phyloP scores from a whole-genome alignment of 2,329 filamentous ascomycete genomes.

The Alternaria dauci region DNA sequence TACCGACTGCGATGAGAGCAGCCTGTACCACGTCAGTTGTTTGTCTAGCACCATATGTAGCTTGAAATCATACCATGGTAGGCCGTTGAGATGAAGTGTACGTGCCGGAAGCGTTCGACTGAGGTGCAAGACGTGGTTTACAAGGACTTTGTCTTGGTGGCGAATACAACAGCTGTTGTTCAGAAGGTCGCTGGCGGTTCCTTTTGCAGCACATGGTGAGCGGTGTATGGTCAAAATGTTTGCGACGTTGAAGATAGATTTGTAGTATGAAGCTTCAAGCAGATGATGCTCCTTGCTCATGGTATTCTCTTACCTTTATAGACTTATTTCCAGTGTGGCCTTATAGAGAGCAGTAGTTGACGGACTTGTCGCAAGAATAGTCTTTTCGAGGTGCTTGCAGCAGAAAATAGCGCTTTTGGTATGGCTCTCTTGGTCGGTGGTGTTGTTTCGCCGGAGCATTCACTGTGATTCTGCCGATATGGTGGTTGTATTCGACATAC shows the following conservation, averaged over 20 bases:
- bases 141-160: constrained; percentile 12
- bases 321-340: not conserved
- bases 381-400: not conserved
- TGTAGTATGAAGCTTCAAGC: not conserved
- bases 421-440: not conserved
- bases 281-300: not conserved
- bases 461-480: not conserved
- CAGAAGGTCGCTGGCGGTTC: not conserved
- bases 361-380: not conserved
- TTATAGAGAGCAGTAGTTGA: not conserved
- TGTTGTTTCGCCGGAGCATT: not conserved
- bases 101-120: not conserved
- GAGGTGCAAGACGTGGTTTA: not conserved
- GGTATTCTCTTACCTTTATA: not conserved
- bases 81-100: constrained; percentile 3
- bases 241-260: not conserved
- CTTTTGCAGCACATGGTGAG: constrained; percentile 10
- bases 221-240: not conserved
- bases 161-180: not conserved
- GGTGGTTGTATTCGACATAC: not conserved
- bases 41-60: not conserved
- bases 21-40: constrained; percentile 24
- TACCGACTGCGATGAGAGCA: constrained; percentile 27
- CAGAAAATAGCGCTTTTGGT: not conserved
- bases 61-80: not conserved